These are phyloP conservation scores for Cladosporium sp. DNA, from an alignment of 2,329 filamentous ascomycete genomes.

Conservation along the genomic window DNA sequence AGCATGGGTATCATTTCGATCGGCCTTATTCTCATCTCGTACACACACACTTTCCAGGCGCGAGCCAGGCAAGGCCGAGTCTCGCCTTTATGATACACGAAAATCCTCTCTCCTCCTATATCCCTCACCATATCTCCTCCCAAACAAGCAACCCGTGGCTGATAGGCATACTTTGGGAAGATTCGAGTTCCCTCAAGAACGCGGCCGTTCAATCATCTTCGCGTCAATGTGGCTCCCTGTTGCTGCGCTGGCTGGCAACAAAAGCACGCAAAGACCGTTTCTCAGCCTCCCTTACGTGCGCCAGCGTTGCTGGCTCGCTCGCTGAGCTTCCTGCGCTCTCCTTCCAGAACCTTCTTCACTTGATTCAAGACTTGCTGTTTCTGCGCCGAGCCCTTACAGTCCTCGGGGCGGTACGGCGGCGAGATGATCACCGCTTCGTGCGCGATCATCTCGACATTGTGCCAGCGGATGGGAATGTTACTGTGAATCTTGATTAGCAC, in stretches of 20 bases:
- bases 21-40: constrained; percentile 2
- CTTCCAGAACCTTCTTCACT: constrained; percentile 51
- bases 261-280: neutral
- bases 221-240: neutral
- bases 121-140: neutral
- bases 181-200: neutral
- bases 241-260: neutral
- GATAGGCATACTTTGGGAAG: constrained; percentile 2
- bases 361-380: constrained; percentile 46
- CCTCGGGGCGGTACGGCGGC: constrained; percentile 60
- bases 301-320: constrained; percentile 26
- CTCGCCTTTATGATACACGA: constrained; percentile 6
- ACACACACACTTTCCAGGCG: constrained; percentile 4
- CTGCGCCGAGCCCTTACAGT: constrained; percentile 50
- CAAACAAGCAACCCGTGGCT: neutral
- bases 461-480: constrained; percentile 57
- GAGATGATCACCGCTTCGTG: constrained; percentile 62
- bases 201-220: neutral
- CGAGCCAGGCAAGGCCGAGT: neutral
- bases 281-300: constrained; percentile 17
- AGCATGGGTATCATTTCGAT: constrained; percentile 13
- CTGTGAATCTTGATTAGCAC: constrained; percentile 23
- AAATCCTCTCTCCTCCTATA: neutral
- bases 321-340: constrained; percentile 47
- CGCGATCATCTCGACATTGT: constrained; percentile 60